Percentiles rank a stretch among this genome's conserved stretches.
These are phyloP conservation scores for Fusarium cicatricum DNA, from an alignment of 2,329 filamentous ascomycete species.

Conservation along the genomic window DNA sequence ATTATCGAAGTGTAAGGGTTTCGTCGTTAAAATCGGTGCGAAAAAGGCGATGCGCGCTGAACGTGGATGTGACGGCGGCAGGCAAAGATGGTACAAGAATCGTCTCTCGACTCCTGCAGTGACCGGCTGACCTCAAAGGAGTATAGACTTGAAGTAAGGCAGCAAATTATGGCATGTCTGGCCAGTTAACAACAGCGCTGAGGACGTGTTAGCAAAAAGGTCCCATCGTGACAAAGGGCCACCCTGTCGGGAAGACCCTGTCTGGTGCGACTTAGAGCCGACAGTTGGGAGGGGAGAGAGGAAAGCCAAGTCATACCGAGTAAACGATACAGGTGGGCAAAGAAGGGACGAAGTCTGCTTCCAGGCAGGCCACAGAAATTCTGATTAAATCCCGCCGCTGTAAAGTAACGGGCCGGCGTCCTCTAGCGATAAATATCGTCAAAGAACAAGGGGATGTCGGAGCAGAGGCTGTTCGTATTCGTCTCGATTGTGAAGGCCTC, in stretches of 20 bases:
- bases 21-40: conserved; percentile 13
- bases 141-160: conserved; percentile 50
- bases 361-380: conserved; percentile 48
- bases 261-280: conserved; percentile 31
- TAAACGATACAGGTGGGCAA: conserved; percentile 42
- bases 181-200: conserved; percentile 37
- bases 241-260: conserved; percentile 13
- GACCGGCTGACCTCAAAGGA: conserved; percentile 85
- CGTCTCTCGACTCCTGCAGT: conserved; percentile 72
- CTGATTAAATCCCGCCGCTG: conserved; percentile 43
- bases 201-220: conserved; percentile 30
- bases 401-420: conserved; percentile 42
- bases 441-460: conserved; percentile 29
- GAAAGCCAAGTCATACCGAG: conserved; percentile 37
- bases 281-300: conserved; percentile 9
- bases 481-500: conserved; percentile 28
- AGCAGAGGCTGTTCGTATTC: conserved; percentile 37
- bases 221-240: conserved; percentile 4
- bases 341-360: conserved; percentile 49
- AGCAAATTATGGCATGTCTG: conserved; percentile 48
- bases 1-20: conserved; percentile 46
- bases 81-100: conserved; percentile 40
- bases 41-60: conserved; percentile 26
- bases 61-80: conserved; percentile 27
- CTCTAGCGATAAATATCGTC: conserved; percentile 39